Percentiles rank a stretch among this genome's conserved stretches.
These are phyloP conservation scores for Staphylotrichum tortipilum DNA, from an alignment of 495 filamentous ascomycete genomes.

Conservation along the genomic window DNA sequence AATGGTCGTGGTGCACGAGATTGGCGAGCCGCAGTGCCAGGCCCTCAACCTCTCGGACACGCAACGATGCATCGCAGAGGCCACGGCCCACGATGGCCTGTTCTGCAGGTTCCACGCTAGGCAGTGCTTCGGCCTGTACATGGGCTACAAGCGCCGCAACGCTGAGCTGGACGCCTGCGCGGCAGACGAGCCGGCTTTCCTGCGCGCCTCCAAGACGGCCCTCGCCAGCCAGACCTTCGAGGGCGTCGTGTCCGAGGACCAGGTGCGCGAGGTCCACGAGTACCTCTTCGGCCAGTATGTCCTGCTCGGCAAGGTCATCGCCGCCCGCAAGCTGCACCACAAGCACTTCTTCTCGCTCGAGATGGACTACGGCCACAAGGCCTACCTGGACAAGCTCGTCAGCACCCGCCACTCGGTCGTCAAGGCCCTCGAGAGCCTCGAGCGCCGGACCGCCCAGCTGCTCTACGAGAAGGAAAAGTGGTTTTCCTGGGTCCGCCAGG, in stretches of 20 bases:
- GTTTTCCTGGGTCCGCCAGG: no score
- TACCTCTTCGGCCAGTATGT: conserved; percentile 37
- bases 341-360: conserved; percentile 43
- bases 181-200: conserved; percentile 26
- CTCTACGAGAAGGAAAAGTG: no score
- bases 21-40: no score
- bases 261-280: conserved; percentile 34
- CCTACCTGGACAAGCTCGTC: no score
- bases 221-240: conserved; percentile 38
- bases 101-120: conserved; percentile 42
- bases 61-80: conserved; percentile 22
- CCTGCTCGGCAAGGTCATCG: conserved; percentile 42
- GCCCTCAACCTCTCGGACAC: background rate
- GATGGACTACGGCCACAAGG: conserved; percentile 36
- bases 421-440: no score
- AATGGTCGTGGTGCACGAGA: no score
- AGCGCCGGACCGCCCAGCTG: no score
- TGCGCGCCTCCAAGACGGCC: conserved; percentile 23
- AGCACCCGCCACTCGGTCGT: no score
- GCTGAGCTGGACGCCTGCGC: conserved; percentile 34
- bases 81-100: conserved; percentile 35
- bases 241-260: conserved; percentile 26
- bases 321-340: conserved; percentile 45
- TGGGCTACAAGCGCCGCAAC: conserved; percentile 43
- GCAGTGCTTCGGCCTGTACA: conserved; percentile 42